Conservation (phyloP, 345 rosid genomes). For the Leavenworthia alabamica region DNA sequence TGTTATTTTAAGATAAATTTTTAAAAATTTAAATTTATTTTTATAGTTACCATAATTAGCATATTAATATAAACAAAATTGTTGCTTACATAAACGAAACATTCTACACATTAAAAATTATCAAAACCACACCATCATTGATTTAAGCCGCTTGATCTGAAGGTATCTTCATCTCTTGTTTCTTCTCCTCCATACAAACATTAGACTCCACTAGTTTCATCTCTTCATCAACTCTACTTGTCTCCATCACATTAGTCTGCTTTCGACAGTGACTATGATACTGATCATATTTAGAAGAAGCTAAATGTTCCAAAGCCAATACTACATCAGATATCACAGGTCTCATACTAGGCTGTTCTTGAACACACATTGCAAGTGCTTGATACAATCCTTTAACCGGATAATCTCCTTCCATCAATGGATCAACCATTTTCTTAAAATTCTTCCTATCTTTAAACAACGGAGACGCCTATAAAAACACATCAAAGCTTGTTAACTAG, state of each 20-base stretch:
- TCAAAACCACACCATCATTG: neutral
- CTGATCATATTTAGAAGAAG: constrained; percentile 45
- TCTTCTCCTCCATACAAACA: constrained; percentile 2
- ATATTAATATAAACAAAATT: too few species aligned
- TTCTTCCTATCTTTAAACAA: constrained; percentile 66
- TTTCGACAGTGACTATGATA: constrained; percentile 23
- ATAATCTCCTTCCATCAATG: constrained; percentile 54
- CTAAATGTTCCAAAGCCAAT: constrained; percentile 66
- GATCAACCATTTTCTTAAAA: constrained; percentile 65
- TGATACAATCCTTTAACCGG: constrained; percentile 67
- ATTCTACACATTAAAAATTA: neutral
- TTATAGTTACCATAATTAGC: too few species aligned
- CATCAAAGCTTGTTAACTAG: too few species aligned
- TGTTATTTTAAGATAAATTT: too few species aligned
- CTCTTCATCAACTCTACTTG: neutral
- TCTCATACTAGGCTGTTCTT: constrained; percentile 71
- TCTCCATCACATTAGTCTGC: neutral
- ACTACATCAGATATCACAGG: constrained; percentile 70
- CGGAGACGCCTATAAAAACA: constrained; percentile 56
- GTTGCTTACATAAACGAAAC: constrained; percentile 19
- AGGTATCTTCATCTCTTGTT: constrained; percentile 16
- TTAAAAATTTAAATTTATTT: too few species aligned
- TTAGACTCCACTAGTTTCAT: neutral
- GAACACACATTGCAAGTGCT: constrained; percentile 87
- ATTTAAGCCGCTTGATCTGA: constrained; percentile 1